Evolutionary conservation across 129 eudicot species (phyloP).

Genomic region (Saussurea involucrata): DNA sequence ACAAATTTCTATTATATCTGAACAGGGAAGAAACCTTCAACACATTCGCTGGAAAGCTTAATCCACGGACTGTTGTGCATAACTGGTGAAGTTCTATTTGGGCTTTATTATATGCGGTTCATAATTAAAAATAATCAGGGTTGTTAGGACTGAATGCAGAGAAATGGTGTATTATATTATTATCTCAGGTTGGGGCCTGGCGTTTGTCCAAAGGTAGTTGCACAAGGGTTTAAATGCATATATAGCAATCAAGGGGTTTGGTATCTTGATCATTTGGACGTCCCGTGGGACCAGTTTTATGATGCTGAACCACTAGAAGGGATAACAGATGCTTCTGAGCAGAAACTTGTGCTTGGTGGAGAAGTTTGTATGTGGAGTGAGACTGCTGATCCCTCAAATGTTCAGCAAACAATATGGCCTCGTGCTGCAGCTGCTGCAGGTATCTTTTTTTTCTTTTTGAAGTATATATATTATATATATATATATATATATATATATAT

Average conservation of each 20-base stretch:
- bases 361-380: conserved; percentile 99
- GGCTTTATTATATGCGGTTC: background rate
- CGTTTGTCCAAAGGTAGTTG: conserved; percentile 84
- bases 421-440: conserved; percentile 99
- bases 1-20: background rate
- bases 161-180: conserved; percentile 49
- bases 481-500: no score
- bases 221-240: conserved; percentile 80
- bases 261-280: conserved; percentile 92
- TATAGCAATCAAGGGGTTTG: conserved; percentile 91
- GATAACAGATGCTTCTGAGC: conserved; percentile 53
- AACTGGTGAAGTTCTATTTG: conserved; percentile 62
- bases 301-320: conserved; percentile 83
- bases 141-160: background rate
- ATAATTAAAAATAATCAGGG: background rate
- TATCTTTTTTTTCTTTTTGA: conserved; percentile 20
- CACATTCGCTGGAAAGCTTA: conserved; percentile 58
- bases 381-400: conserved; percentile 85
- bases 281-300: conserved; percentile 70
- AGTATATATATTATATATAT: background rate
- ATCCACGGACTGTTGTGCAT: conserved; percentile 85
- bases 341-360: conserved; percentile 76
- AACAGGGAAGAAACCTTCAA: conserved; percentile 96
- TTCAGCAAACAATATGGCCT: conserved; percentile 91
- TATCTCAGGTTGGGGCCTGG: conserved; percentile 73